A percentile compares a stretch with the other conserved stretches of the same genome.
Evolutionary conservation across 352 stramenopile genomes (phyloP).

Genomic region (Globisporangium uncinulatum): DNA sequence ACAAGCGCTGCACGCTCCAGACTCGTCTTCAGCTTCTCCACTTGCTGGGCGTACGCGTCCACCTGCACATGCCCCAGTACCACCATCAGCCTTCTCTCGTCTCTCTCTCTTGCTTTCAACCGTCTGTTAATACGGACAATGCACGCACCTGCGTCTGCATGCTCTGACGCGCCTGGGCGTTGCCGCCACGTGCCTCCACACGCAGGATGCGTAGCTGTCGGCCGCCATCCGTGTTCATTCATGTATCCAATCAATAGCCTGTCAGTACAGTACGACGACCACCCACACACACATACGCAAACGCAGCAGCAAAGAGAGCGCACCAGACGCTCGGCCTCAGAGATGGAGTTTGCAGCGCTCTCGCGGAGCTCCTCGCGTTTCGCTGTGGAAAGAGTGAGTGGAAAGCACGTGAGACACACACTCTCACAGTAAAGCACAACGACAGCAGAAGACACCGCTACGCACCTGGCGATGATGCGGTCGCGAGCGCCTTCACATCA

Average conservation of each 20-base stretch:
- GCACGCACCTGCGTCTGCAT: conserved; percentile 66
- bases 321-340: conserved; percentile 69
- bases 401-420: background rate
- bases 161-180: conserved; percentile 69
- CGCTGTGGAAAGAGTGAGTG: conserved; percentile 16
- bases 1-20: conserved; percentile 72
- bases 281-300: background rate
- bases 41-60: conserved; percentile 67
- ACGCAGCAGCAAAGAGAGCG: conserved; percentile 1
- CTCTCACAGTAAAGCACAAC: too few species aligned
- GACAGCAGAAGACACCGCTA: background rate
- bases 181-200: conserved; percentile 64
- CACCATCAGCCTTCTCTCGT: background rate
- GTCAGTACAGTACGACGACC: background rate
- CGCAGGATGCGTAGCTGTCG: conserved; percentile 69
- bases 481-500: conserved; percentile 51
- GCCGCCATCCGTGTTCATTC: too few species aligned
- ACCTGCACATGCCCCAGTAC: conserved; percentile 21
- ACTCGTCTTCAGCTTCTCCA: conserved; percentile 80
- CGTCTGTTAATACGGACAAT: background rate
- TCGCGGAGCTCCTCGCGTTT: conserved; percentile 39
- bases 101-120: background rate
- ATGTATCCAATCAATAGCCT: too few species aligned
- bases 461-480: conserved; percentile 23
- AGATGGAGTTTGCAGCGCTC: conserved; percentile 55